Base-by-base conservation (phyloP, 2,329 filamentous ascomycete species). In the Ceratocystis eucalypticola region DNA sequence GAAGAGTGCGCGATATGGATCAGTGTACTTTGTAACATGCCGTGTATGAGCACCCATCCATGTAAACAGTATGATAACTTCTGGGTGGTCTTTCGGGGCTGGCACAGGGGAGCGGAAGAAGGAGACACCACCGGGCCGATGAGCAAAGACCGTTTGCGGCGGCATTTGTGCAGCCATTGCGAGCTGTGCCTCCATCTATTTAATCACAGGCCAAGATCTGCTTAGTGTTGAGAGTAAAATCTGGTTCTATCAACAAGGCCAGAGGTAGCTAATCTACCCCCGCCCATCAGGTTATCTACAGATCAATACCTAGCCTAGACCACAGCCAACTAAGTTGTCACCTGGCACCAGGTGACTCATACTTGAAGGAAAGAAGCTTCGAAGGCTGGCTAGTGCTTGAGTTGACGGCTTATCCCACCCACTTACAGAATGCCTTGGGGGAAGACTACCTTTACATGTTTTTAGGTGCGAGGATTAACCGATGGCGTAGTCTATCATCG, bases 21-120 rank as follows among this genome's bases (percentile, higher is more conserved):
- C 70, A 33, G 80, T 74, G 71, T 83, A 83, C 69, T 83, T 83
- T 69, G 76, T 75, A 55, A 83, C 77, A 70, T 82, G 79, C 7
- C 72, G 71, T 48, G 80, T 76, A 15, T 71, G 75, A 6, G 81
- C 80, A 61, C 76, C 77, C 76, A 82, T 80, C 81, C 81, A 83
- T 5, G 76, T 74, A 44, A 78, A 75, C 46, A 83, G 63, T 25
- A 82, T 68, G 66, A 83, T 74, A 48, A 83, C 75, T 65, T 76
- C 76, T 12, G 81, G 80, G 15, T 75, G 48, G 48, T 53, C 7
- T 53, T 71, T 17, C 41, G 10, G 3, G 62, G 62, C 10, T 28
- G 45, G 48, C 7, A 25, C 20, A 2, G 20, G 1, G 46, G 48
- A 25, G 22, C 20, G 48, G 48, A 53, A 53, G 48, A 53, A 8